Conservation (phyloP, 441 rosid species). For the Pelargonium fulgidum region DNA sequence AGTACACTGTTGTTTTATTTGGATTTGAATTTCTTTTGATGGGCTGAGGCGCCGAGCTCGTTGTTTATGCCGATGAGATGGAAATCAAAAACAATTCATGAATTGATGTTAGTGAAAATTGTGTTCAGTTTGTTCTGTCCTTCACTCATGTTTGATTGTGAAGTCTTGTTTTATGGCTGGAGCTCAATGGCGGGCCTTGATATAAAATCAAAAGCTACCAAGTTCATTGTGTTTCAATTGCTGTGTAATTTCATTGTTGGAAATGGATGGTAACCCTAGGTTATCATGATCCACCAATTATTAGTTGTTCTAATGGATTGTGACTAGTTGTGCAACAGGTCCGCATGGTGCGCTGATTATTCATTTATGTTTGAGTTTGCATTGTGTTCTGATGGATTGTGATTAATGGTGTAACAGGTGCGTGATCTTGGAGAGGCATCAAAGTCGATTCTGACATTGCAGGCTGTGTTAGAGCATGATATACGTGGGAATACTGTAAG, state of each 20-base stretch:
- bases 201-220: no score
- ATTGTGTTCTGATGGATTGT: slow-evolving; percentile 8
- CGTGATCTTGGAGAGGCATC: slow-evolving; percentile 69
- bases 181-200: no score
- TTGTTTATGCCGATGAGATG: no score
- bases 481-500: slow-evolving; percentile 40
- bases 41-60: no score
- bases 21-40: no score
- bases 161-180: not conserved
- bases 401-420: slow-evolving; percentile 39
- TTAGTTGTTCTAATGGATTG: not conserved
- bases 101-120: not conserved
- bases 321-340: slow-evolving; percentile 38
- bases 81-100: not conserved
- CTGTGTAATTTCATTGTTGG: not conserved
- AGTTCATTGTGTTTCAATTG: not conserved
- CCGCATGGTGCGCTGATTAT: not conserved
- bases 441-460: slow-evolving; percentile 48
- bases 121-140: not conserved
- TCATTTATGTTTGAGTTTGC: not conserved
- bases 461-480: slow-evolving; percentile 54
- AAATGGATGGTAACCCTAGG: not conserved
- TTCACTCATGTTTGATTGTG: not conserved
- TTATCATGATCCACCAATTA: not conserved
- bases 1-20: no score